phyloP scores from a whole-genome alignment of 208 protist genomes.

The Willaertia magna region DNA sequence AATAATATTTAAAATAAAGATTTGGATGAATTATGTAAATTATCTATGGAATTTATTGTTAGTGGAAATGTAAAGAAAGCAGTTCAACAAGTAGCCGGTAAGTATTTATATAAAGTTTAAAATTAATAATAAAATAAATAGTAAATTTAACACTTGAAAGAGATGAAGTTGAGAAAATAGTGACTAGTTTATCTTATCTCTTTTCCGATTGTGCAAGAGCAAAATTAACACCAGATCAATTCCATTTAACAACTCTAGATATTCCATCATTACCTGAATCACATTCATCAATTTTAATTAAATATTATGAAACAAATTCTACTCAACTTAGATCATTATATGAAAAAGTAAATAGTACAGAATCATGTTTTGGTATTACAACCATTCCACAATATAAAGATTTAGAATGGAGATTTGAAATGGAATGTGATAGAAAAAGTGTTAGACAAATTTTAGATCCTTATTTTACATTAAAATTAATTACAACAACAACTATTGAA shows the following conservation, averaged over 20 bases:
- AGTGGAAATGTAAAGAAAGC: background rate
- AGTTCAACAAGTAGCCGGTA: background rate
- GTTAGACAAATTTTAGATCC: background rate
- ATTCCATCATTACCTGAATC: background rate
- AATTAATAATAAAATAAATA: background rate
- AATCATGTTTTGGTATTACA: background rate
- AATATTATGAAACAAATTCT: background rate
- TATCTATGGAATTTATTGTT: background rate
- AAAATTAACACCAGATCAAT: background rate
- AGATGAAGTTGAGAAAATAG: background rate
- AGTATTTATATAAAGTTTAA: background rate
- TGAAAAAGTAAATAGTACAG: background rate
- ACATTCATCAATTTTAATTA: background rate
- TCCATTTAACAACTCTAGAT: background rate
- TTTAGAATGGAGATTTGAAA: background rate
- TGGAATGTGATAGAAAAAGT: background rate
- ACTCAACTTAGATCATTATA: background rate
- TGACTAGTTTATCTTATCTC: background rate
- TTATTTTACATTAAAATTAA: background rate
- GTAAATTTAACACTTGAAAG: background rate
- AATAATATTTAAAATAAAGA: too few species aligned
- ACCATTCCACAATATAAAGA: background rate
- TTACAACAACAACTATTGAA: background rate
- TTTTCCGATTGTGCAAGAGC: background rate
- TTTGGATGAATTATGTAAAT: background rate